Conservation (phyloP, 768 basidiomycete genomes). For the Leccinum incarnatum region DNA sequence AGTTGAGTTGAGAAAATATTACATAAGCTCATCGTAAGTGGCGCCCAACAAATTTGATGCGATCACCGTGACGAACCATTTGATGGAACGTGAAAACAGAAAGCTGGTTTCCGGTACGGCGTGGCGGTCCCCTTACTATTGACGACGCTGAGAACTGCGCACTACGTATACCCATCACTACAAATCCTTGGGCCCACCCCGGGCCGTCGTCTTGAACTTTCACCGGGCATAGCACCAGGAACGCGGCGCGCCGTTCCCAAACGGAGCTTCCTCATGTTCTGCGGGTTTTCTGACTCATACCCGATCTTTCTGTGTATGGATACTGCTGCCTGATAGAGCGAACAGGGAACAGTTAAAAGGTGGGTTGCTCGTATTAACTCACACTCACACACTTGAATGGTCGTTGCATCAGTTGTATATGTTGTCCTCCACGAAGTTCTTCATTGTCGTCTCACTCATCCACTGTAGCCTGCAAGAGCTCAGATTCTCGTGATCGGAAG, state of each 20-base stretch:
- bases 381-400: not conserved
- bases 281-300: too few relatives aligned
- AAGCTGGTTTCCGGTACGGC: not conserved
- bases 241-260: not conserved
- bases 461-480: not conserved
- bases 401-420: not conserved
- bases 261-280: too few relatives aligned
- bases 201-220: not conserved
- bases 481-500: conserved; percentile 15
- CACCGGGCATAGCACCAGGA: not conserved
- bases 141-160: not conserved
- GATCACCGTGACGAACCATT: not conserved
- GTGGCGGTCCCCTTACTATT: not conserved
- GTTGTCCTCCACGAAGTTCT: not conserved
- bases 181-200: not conserved
- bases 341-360: too few relatives aligned
- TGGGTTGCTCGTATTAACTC: too few relatives aligned
- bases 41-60: not conserved
- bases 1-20: too few relatives aligned
- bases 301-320: too few relatives aligned
- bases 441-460: not conserved
- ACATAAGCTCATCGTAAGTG: too few relatives aligned
- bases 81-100: not conserved
- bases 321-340: too few relatives aligned
- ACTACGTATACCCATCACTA: not conserved